phyloP scores from a whole-genome alignment of 352 stramenopile genomes.

The Globisporangium nodosum region DNA sequence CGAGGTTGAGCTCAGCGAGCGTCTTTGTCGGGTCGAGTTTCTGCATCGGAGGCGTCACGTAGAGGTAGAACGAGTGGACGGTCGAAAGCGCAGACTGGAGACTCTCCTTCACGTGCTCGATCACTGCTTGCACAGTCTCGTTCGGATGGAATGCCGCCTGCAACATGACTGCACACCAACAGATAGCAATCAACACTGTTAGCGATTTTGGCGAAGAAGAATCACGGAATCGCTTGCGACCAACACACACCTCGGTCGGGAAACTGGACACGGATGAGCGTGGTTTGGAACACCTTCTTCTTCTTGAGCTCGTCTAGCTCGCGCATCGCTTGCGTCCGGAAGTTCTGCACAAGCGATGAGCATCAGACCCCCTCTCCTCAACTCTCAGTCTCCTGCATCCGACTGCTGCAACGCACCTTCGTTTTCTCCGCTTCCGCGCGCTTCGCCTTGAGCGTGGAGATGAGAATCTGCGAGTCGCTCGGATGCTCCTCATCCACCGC shows the following conservation, averaged over 20 bases:
- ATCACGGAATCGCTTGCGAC: not conserved
- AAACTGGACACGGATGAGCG: conserved; percentile 79
- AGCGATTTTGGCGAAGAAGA: not conserved
- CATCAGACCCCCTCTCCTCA: not conserved
- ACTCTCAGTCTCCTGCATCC: too few relatives aligned
- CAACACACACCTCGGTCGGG: conserved; percentile 60
- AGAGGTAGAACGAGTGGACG: conserved; percentile 57
- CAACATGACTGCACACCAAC: conserved; percentile 39
- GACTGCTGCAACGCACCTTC: conserved; percentile 29
- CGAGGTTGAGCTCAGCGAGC: conserved; percentile 60
- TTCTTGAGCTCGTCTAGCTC: conserved; percentile 83
- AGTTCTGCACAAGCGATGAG: conserved; percentile 35
- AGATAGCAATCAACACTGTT: not conserved
- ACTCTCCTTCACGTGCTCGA: conserved; percentile 52
- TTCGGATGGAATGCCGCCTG: conserved; percentile 82
- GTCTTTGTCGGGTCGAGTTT: conserved; percentile 53
- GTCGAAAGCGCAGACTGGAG: conserved; percentile 21
- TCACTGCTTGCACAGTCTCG: conserved; percentile 70
- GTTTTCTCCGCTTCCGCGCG: conserved; percentile 73
- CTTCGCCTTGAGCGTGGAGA: conserved; percentile 68
- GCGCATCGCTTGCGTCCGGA: conserved; percentile 83
- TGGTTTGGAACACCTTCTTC: conserved; percentile 73
- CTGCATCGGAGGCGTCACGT: conserved; percentile 70
- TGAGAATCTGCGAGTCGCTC: conserved; percentile 62
- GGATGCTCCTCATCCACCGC: conserved; percentile 23